These are phyloP conservation scores for Xylaria sp. DNA, from an alignment of 2,329 filamentous ascomycete species.

Conservation along the genomic window DNA sequence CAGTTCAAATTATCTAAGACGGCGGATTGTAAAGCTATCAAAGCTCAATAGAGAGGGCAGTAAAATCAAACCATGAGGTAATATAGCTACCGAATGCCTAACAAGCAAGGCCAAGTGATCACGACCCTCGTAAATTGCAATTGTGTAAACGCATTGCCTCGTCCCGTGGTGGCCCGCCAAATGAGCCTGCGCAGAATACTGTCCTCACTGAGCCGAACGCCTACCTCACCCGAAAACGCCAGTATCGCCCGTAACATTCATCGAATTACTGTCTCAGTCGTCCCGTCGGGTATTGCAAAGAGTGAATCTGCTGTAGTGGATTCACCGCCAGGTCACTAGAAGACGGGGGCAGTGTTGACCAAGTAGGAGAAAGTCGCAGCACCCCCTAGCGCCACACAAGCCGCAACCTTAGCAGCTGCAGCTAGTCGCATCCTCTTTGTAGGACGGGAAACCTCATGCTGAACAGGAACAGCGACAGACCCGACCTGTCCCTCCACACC, in stretches of 20 bases:
- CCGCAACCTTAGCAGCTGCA: conserved; percentile 43
- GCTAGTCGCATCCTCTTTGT: conserved; percentile 48
- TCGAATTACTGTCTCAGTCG: not conserved
- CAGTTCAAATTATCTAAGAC: not conserved
- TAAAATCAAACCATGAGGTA: conserved; percentile 21
- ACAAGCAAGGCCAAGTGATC: not conserved
- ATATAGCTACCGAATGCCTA: conserved; percentile 5
- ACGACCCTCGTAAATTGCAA: not conserved
- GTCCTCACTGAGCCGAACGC: conserved; percentile 18
- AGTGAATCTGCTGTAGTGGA: not conserved
- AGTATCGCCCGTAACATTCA: not conserved
- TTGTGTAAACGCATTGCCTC: not conserved
- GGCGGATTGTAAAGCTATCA: conserved; percentile 18
- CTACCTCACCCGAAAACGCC: conserved; percentile 27
- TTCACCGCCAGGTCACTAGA: conserved; percentile 22
- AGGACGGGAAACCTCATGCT: conserved; percentile 35
- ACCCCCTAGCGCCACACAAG: conserved; percentile 48
- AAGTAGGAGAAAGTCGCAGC: conserved; percentile 48
- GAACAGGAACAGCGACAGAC: conserved; percentile 13
- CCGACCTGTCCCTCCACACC: not conserved
- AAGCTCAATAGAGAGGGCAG: conserved; percentile 19
- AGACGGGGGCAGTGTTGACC: conserved; percentile 46
- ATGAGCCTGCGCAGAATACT: conserved; percentile 5
- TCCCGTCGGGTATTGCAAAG: not conserved
- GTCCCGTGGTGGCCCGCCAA: conserved; percentile 6